phyloP scores from a whole-genome alignment of 768 basidiomycete genomes.

The Megacollybia marginata region DNA sequence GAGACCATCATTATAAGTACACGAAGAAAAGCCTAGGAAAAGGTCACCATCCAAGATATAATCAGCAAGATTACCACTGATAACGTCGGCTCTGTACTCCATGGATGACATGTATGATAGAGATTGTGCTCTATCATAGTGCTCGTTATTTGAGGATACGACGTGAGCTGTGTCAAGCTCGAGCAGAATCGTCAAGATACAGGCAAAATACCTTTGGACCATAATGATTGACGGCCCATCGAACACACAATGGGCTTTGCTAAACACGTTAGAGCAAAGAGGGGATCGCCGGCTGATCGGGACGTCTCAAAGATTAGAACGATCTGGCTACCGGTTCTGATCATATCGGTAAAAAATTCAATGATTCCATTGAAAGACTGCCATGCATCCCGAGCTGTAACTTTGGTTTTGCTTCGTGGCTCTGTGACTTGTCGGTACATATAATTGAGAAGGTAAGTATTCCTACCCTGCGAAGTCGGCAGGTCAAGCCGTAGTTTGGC shows the following conservation, averaged over 20 bases:
- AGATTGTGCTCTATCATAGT: not conserved
- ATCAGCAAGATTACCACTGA: conserved; percentile 1
- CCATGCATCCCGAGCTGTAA: not conserved
- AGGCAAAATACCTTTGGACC: not conserved
- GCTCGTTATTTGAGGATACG: not conserved
- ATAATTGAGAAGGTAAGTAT: not conserved
- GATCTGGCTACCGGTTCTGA: not conserved
- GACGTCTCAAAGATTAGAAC: not conserved
- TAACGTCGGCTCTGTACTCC: not conserved
- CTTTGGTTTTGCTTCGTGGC: not conserved
- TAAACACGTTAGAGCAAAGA: not conserved
- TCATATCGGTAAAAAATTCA: not conserved
- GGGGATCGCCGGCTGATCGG: not conserved
- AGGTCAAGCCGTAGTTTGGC: not conserved
- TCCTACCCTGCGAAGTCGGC: conserved; percentile 1
- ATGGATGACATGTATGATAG: not conserved
- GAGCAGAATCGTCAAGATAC: not conserved
- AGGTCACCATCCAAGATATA: not conserved
- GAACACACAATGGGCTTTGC: not conserved
- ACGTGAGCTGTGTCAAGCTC: not conserved
- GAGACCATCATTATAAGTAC: no score
- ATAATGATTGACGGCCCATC: not conserved
- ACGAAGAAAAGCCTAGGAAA: no score
- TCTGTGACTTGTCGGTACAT: not conserved
- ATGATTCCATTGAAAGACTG: not conserved